phyloP scores from a whole-genome alignment of 2,329 filamentous ascomycete genomes.

The Fusarium proliferatum region DNA sequence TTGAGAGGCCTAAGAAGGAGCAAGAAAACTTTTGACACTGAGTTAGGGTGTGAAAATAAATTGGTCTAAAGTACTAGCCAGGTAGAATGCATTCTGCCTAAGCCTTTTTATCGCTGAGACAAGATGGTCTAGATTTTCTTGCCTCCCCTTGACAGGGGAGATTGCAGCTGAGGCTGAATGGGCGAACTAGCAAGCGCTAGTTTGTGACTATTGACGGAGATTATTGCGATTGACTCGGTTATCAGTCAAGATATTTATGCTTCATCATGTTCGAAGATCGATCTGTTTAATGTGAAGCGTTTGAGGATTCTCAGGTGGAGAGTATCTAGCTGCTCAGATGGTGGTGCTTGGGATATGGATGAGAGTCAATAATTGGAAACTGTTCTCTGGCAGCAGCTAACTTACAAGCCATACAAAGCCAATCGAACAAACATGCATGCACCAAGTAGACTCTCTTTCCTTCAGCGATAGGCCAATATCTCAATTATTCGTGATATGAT shows the following conservation, averaged over 20 bases:
- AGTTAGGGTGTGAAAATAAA: rapidly evolving
- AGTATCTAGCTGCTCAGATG: not conserved
- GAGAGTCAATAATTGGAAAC: not conserved
- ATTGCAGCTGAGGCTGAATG: not conserved
- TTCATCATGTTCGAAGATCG: not conserved
- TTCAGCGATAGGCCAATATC: not conserved
- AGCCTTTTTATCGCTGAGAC: rapidly evolving
- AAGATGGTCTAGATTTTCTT: not conserved
- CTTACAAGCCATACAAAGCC: not conserved
- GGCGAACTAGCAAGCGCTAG: not conserved
- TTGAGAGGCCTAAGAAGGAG: not conserved
- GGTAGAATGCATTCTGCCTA: too few species aligned
- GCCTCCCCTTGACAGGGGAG: not conserved
- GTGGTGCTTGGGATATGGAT: not conserved
- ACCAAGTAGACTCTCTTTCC: not conserved
- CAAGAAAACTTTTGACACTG: rapidly evolving
- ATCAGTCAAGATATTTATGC: not conserved
- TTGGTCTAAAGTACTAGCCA: rapidly evolving
- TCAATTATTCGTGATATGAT: not conserved
- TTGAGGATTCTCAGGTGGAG: not conserved
- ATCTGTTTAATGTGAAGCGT: not conserved
- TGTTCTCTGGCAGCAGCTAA: not conserved
- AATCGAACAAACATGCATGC: not conserved
- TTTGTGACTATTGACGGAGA: not conserved
- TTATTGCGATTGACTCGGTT: not conserved